Base-by-base conservation (phyloP, 176 grass and related monocot species). In the Tillandsia leiboldiana region DNA sequence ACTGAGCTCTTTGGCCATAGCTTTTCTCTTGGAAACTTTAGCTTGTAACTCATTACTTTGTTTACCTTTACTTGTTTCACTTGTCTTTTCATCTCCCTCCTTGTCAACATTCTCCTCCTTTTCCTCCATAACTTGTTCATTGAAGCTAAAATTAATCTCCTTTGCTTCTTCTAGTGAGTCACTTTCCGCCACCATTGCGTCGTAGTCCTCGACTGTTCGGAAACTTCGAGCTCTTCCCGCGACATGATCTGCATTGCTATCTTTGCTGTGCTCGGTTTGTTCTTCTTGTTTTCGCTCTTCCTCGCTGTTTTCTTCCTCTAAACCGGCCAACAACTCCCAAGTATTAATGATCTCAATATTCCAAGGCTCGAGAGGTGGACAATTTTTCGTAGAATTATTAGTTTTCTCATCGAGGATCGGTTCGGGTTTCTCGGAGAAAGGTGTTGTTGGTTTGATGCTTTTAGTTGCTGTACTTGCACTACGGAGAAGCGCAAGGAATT, bases 321-420 rank as follows among this genome's bases (percentile, higher is more conserved):
- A 82, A 50, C 86, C 92, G 20, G 83, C 88, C 52, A 88, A 82
- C 67, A 91, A 71, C 0, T 91, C 88, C 15, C 85, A 80, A 69
- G 87, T 71, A 78, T 87, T 51, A 79, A 97, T 86, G 11, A 87
- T 87, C 77, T 97, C 89, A 27, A 93, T 80, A 26, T 57, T 82
- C 11, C 66, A 67, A 2, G 24, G 18, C 17, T 64, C 72, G 53
- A 7, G 8, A 12, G 48, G 23, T 51, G 23, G 57, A 20, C 65
- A 7, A 4, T 22, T 68, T 50, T 11, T 3, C 1, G 14, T 68
- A 12, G 66, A 8, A 26, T 63, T n/a, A 11, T 49, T 14, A 10
- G n/a, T 0, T 24, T 65, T 33, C 48, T 15, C 2, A 59, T 71
- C 27, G 3, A 50, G 65, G 50, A 67, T 71, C 49, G 54, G 51